Conservation (phyloP, 2,329 filamentous ascomycete genomes). For the Colletotrichum sp. region DNA sequence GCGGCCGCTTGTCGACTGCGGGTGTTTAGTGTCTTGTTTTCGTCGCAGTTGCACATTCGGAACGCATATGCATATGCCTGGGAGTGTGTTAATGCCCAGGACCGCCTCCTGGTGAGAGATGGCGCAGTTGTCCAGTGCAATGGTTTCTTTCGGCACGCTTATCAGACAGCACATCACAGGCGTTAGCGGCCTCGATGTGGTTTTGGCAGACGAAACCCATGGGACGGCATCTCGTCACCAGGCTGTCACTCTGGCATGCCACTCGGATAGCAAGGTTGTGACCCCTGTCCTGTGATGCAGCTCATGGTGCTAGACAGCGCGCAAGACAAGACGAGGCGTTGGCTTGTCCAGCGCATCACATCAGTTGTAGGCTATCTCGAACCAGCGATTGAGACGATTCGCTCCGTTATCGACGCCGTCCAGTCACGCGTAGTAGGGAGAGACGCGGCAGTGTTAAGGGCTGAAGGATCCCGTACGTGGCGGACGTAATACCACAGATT, state of each 20-base stretch:
- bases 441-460: neutral
- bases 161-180: neutral
- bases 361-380: neutral
- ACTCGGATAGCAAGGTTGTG: neutral
- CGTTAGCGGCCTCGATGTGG: neutral
- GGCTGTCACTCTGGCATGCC: neutral
- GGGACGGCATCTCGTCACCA: slow-evolving; percentile 4
- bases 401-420: neutral
- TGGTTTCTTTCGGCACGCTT: neutral
- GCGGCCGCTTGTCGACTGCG: slow-evolving; percentile 9
- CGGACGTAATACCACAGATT: neutral
- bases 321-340: neutral
- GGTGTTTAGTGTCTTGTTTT: neutral
- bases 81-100: neutral
- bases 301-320: neutral
- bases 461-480: neutral
- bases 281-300: neutral
- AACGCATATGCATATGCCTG: slow-evolving; percentile 5
- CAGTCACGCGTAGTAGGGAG: neutral
- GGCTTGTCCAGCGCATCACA: neutral
- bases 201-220: neutral
- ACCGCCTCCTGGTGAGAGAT: neutral
- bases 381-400: neutral
- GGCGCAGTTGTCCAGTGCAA: neutral
- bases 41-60: slow-evolving; percentile 8